Evolutionary conservation across 257 asterid genomes (phyloP).

Genomic region (Solanum ossicruentum): DNA sequence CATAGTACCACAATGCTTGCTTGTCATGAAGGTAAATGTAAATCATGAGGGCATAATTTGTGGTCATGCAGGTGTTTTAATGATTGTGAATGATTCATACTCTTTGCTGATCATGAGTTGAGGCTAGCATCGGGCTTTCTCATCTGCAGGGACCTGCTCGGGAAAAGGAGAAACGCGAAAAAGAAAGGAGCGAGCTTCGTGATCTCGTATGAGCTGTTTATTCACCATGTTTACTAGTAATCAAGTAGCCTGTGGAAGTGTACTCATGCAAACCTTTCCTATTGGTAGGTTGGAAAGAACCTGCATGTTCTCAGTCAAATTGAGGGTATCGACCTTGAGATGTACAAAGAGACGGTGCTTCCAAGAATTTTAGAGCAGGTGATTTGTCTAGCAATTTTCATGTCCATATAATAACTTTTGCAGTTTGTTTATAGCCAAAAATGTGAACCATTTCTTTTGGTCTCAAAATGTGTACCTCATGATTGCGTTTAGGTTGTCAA

Average conservation of each 20-base stretch:
- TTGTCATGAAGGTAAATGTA: slow-evolving; percentile 24
- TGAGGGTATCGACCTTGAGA: slow-evolving; percentile 96
- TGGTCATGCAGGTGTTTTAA: slow-evolving; percentile 23
- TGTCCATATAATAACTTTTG: not conserved
- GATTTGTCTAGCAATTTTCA: not conserved
- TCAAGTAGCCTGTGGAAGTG: slow-evolving; percentile 3
- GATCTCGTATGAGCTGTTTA: slow-evolving; percentile 61
- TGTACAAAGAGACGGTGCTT: slow-evolving; percentile 88
- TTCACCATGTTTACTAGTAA: slow-evolving; percentile 2
- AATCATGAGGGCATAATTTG: slow-evolving; percentile 26
- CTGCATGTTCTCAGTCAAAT: slow-evolving; percentile 97
- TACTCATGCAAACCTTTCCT: slow-evolving; percentile 12
- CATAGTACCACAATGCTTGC: slow-evolving; percentile 9
- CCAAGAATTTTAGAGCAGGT: slow-evolving; percentile 98
- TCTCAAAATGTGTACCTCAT: not conserved
- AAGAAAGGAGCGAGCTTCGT: slow-evolving; percentile 97
- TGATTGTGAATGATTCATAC: slow-evolving; percentile 19
- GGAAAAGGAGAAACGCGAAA: slow-evolving; percentile 93
- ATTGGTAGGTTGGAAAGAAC: slow-evolving; percentile 89
- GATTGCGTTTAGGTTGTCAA: slow-evolving; percentile 63
- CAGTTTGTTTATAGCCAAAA: not conserved
- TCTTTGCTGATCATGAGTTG: slow-evolving; percentile 32
- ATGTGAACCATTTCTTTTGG: not conserved
- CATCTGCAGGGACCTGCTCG: slow-evolving; percentile 88
- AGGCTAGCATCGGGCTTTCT: slow-evolving; percentile 30